Conservation (phyloP, 2,329 filamentous ascomycete species). For the Podosphaera fusca region DNA sequence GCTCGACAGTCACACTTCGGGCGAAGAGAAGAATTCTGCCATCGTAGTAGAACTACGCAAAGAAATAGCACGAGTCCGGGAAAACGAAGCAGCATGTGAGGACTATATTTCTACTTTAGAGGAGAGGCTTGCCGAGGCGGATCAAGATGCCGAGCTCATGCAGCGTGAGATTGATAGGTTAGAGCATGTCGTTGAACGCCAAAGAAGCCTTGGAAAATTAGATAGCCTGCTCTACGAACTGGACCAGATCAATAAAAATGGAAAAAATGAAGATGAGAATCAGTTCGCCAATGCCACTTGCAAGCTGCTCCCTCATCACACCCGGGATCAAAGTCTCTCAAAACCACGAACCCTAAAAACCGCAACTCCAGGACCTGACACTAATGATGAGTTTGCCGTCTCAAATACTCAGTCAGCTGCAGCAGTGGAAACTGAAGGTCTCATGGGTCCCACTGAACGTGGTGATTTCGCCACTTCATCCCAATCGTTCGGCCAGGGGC, state of each 20-base stretch:
- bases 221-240: slow-evolving; percentile 83
- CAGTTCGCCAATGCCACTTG: slow-evolving; percentile 21
- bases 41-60: slow-evolving; percentile 75
- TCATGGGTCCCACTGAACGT: slow-evolving; percentile 15
- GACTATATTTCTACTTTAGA: slow-evolving; percentile 96
- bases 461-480: slow-evolving; percentile 18
- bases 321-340: slow-evolving; percentile 27
- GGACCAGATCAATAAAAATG: slow-evolving; percentile 48
- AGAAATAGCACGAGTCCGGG: slow-evolving; percentile 66
- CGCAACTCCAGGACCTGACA: slow-evolving; percentile 27
- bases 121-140: slow-evolving; percentile 80
- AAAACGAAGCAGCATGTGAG: slow-evolving; percentile 75
- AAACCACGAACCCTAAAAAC: slow-evolving; percentile 31
- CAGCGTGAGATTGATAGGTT: slow-evolving; percentile 85
- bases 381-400: slow-evolving; percentile 6
- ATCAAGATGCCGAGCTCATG: slow-evolving; percentile 92
- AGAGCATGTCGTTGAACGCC: slow-evolving; percentile 85
- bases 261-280: slow-evolving; percentile 20
- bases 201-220: slow-evolving; percentile 81
- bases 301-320: slow-evolving; percentile 27
- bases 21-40: slow-evolving; percentile 76
- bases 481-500: slow-evolving; percentile 15
- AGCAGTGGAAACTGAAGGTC: slow-evolving; percentile 14
- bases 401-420: slow-evolving; percentile 5
- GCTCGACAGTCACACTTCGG: slow-evolving; percentile 71